Conservation (phyloP, 2,329 filamentous ascomycete species). For the Nemania abortiva region DNA sequence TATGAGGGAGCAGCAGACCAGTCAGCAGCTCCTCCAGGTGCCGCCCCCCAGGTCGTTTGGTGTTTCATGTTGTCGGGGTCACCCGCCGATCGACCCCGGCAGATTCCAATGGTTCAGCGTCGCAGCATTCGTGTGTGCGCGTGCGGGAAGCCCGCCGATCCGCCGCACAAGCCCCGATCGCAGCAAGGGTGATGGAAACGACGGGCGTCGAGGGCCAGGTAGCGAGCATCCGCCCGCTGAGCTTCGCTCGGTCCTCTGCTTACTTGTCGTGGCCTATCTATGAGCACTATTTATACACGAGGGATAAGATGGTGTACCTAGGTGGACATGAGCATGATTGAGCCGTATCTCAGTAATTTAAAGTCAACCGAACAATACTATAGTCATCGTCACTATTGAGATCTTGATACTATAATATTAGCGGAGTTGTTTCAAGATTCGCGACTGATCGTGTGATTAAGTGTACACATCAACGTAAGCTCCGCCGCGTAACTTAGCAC, state of each 20-base stretch:
- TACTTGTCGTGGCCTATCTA: neutral
- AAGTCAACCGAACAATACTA: neutral
- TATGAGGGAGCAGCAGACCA: neutral
- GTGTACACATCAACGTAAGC: slow-evolving; percentile 15
- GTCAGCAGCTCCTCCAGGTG: neutral
- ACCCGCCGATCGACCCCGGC: neutral
- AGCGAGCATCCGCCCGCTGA: neutral
- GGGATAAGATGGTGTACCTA: no score
- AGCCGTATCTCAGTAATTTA: neutral
- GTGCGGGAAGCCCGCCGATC: neutral
- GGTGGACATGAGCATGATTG: neutral
- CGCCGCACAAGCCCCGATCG: neutral
- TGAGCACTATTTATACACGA: no score
- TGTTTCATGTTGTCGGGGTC: slow-evolving; percentile 7
- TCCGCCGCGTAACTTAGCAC: slow-evolving; percentile 5
- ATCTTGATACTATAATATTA: slow-evolving; percentile 14
- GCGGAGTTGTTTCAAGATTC: slow-evolving; percentile 20
- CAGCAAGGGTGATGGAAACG: neutral
- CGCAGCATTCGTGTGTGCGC: neutral
- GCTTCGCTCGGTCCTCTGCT: neutral
- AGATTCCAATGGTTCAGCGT: neutral
- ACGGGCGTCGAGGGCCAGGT: neutral
- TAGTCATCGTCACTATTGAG: slow-evolving; percentile 2
- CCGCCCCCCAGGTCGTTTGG: neutral
- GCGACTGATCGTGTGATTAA: slow-evolving; percentile 12